phyloP scores from a whole-genome alignment of 176 grass and related monocot species.

The Melocanna baccifera region DNA sequence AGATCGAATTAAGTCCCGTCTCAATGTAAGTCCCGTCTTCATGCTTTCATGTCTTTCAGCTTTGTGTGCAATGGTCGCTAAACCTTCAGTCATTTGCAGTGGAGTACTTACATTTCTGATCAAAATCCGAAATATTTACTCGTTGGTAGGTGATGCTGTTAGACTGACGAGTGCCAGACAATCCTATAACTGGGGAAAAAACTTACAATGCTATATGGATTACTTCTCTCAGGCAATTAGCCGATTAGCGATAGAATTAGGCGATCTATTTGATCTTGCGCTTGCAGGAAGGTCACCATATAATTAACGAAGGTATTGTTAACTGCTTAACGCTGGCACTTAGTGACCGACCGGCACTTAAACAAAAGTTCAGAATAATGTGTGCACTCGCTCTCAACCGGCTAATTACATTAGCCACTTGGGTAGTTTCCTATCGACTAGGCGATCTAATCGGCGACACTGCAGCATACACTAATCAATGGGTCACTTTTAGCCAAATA shows the following conservation, averaged over 20 bases:
- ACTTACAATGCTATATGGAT: neutral
- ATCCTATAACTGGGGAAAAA: neutral
- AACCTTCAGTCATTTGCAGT: too few species aligned
- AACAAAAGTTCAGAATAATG: neutral
- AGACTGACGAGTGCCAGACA: neutral
- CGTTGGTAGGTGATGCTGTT: too few species aligned
- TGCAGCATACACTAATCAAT: neutral
- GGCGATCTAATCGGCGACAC: neutral
- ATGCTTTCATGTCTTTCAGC: neutral
- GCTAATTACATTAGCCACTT: slow-evolving; percentile 3
- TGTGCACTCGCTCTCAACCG: neutral
- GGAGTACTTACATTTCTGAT: neutral
- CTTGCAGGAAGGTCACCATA: neutral
- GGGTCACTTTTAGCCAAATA: slow-evolving; percentile 17
- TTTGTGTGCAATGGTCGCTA: neutral
- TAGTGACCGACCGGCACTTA: neutral
- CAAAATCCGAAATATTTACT: neutral
- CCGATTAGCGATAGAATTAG: neutral
- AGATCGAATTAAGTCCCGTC: slow-evolving; percentile 2
- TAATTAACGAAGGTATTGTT: neutral
- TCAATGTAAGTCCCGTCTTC: neutral
- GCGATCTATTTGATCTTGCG: neutral
- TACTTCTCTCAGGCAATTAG: neutral
- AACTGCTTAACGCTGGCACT: neutral
- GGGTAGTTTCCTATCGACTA: neutral